A percentile compares a stretch with the other conserved stretches of the same genome.
Evolutionary conservation across 495 filamentous ascomycete species (phyloP).

Genomic region (Hyaloscypha hepaticicola): DNA sequence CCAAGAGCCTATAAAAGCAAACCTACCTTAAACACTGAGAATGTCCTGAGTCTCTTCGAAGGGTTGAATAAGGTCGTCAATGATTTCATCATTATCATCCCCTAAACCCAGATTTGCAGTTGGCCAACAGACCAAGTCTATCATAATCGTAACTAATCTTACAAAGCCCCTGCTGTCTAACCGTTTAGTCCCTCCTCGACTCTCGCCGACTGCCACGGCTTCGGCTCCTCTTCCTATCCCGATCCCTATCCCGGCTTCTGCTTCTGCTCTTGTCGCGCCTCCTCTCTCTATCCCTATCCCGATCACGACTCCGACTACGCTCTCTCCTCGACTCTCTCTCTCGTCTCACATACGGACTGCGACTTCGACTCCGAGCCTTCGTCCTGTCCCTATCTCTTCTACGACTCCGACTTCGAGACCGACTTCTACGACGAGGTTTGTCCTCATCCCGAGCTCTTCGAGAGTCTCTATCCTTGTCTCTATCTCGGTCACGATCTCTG

Average conservation of each 20-base stretch:
- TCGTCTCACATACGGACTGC: constrained; percentile 32
- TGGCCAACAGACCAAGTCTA: neutral
- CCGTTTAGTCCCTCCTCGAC: constrained; percentile 10
- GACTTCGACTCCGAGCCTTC: constrained; percentile 41
- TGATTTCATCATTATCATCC: too few relatives aligned
- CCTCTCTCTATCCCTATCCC: constrained; percentile 42
- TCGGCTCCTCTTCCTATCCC: constrained; percentile 20
- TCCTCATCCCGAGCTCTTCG: constrained; percentile 16
- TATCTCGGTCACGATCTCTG: constrained; percentile 39
- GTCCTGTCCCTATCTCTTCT: constrained; percentile 39
- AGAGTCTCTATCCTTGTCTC: constrained; percentile 24
- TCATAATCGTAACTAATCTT: constrained; percentile 3
- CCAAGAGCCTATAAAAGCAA: too few relatives aligned
- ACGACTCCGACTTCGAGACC: constrained; percentile 14
- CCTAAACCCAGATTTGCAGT: too few relatives aligned
- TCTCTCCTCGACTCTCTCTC: constrained; percentile 31
- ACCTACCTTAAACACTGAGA: too few relatives aligned
- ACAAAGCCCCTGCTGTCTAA: neutral
- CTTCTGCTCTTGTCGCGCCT: constrained; percentile 33
- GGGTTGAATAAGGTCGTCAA: too few relatives aligned
- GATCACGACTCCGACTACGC: constrained; percentile 41
- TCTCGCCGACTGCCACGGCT: constrained; percentile 18
- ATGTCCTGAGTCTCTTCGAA: too few relatives aligned
- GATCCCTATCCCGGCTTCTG: constrained; percentile 25
- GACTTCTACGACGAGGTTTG: constrained; percentile 17